Evolutionary conservation across 129 eudicot genomes (phyloP).

Genomic region (Artemisia argyi): DNA sequence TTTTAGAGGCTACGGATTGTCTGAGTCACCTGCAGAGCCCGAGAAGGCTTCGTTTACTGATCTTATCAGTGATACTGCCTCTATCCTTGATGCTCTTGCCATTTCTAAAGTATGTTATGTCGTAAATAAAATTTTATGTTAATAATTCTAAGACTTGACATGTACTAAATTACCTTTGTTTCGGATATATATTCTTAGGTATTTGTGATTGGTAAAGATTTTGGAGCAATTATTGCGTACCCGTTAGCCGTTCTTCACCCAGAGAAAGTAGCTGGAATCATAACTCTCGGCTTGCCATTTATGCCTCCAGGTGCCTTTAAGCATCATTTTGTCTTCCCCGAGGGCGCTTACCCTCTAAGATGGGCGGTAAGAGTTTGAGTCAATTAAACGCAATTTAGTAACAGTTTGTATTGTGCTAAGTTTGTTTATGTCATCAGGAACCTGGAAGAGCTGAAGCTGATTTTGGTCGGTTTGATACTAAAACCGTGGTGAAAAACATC

Average conservation of each 20-base stretch:
- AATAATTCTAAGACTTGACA: no score
- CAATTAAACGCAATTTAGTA: no score
- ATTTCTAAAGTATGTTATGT: constrained; percentile 5
- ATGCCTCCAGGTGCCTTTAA: constrained; percentile 19
- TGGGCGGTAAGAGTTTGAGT: not conserved
- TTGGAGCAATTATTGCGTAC: constrained; percentile 19
- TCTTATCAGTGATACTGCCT: constrained; percentile 15
- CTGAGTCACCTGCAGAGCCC: constrained; percentile 28
- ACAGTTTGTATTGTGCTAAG: no score
- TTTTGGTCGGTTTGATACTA: constrained; percentile 27
- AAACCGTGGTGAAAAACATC: constrained; percentile 24
- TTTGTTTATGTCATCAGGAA: constrained; percentile 7
- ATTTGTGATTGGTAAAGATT: constrained; percentile 13
- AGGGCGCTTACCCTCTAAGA: constrained; percentile 15
- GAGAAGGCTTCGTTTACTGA: constrained; percentile 23
- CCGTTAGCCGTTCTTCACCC: constrained; percentile 14
- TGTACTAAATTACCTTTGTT: no score
- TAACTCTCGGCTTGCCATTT: constrained; percentile 6
- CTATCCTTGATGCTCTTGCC: constrained; percentile 21
- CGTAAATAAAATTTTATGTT: no score
- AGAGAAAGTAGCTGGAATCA: constrained; percentile 4
- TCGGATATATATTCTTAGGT: not conserved
- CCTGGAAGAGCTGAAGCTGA: constrained; percentile 38
- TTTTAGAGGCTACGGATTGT: constrained; percentile 33
- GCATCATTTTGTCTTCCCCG: constrained; percentile 10